Evolutionary conservation across 495 filamentous ascomycete species (phyloP).

Genomic region (Rhizodiscina lignyota): DNA sequence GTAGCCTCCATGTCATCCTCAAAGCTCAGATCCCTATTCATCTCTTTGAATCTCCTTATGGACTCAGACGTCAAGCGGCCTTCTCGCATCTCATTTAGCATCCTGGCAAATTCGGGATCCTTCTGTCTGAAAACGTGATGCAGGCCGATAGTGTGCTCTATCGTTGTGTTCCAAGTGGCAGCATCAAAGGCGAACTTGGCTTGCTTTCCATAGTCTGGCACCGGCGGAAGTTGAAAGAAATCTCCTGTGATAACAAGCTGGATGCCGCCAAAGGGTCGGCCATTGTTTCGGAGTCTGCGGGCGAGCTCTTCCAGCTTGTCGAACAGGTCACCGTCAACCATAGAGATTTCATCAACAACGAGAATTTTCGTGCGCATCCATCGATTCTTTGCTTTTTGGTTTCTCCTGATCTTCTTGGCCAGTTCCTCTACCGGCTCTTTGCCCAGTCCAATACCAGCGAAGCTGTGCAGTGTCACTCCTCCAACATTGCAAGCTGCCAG

Average conservation of each 20-base stretch:
- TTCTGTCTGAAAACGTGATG: slow-evolving; percentile 93
- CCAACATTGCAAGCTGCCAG: slow-evolving; percentile 94
- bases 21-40: slow-evolving; percentile 53
- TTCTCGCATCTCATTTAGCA: slow-evolving; percentile 95
- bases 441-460: slow-evolving; percentile 85
- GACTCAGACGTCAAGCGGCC: slow-evolving; percentile 59
- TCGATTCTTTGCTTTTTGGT: slow-evolving; percentile 69
- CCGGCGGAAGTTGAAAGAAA: slow-evolving; percentile 93
- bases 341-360: slow-evolving; percentile 89
- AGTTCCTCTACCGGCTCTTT: slow-evolving; percentile 72
- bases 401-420: slow-evolving; percentile 81
- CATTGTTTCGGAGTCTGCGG: slow-evolving; percentile 67
- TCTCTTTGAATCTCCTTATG: slow-evolving; percentile 47
- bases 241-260: slow-evolving; percentile 93
- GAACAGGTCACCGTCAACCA: slow-evolving; percentile 95
- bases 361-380: slow-evolving; percentile 81
- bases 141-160: slow-evolving; percentile 88
- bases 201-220: slow-evolving; percentile 58
- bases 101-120: slow-evolving; percentile 79
- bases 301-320: slow-evolving; percentile 90
- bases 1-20: slow-evolving; percentile 73
- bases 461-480: slow-evolving; percentile 90
- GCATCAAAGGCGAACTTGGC: slow-evolving; percentile 88
- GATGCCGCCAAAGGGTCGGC: slow-evolving; percentile 85
- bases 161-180: slow-evolving; percentile 74